Evolutionary conservation across 208 protist species (phyloP), one percentile per base, ranked within the genome.

Genomic region (Leishmania guyanensis): DNA sequence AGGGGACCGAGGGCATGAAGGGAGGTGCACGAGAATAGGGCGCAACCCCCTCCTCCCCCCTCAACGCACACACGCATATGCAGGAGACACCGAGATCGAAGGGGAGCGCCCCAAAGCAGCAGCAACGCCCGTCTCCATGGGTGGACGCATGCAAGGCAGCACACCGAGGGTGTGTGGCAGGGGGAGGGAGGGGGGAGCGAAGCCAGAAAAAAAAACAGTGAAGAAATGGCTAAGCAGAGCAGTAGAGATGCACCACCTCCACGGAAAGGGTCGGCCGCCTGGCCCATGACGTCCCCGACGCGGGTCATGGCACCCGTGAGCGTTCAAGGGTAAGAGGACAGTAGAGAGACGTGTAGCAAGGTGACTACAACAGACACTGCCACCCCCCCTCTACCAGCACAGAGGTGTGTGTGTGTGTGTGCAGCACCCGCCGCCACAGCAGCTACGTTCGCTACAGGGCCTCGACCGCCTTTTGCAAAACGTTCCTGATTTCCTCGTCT

Each of bases 381-480:
- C 36, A 17, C 66, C 39, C 66, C 48, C 72, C 74, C 68, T 26
- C 70, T 56, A 33, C 33, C 50, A 68, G 5, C 39, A 29, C 16
- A 73, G 48, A 51, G 43, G 68, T 22, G 66, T 10, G 39, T 20
- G 43, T 46, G 43, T 46, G 43, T 65, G 60, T 16, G 66, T 29
- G 33, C 17, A 14, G 65, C 65, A 70, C 16, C 66, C 69, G 10
- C 12, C 12, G 2, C 22, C 26, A 20, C n/a, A 8, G n/a, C 69
- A 8, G 46, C 46, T 73, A 73, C 69, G 66, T 26, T 60, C 48
- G 8, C 69, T 86, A 89, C 43, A 93, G 69, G 22, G 77, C 43
- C 64, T 79, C 71, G 46, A 85, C 71, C 3, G 90, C 90, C 9
- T 76, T 83, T 5, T 65, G 66, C 64, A 88, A 50, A 3, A 69